Conservation (phyloP, 2,329 filamentous ascomycete species). For the Calonectria henricotiae region DNA sequence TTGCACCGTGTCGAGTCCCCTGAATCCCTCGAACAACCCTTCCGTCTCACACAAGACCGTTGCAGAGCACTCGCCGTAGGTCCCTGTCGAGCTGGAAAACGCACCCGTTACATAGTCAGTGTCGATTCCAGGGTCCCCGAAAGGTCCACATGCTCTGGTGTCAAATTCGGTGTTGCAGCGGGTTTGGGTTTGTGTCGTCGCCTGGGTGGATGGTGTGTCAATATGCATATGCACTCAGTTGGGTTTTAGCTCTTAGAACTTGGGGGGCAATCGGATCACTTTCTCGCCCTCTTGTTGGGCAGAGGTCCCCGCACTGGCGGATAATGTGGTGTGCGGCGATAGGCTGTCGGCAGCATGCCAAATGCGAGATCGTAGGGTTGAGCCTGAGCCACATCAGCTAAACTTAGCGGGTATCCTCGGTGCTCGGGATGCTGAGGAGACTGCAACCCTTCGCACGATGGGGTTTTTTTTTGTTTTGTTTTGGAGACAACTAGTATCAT, state of each 20-base stretch:
- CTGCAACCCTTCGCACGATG: conserved; percentile 8
- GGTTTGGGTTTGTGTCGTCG: not conserved
- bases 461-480: not conserved
- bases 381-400: conserved; percentile 4
- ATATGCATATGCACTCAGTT: conserved; percentile 30
- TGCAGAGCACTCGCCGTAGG: not conserved
- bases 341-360: conserved; percentile 20
- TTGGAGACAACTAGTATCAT: conserved; percentile 18
- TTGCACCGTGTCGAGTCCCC: not conserved
- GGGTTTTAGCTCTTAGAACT: conserved; percentile 13
- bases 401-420: conserved; percentile 6
- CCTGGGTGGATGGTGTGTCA: conserved; percentile 11
- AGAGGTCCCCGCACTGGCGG: conserved; percentile 14
- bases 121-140: not conserved
- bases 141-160: not conserved
- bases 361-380: conserved; percentile 19
- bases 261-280: conserved; percentile 1
- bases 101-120: not conserved
- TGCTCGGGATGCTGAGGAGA: conserved; percentile 21
- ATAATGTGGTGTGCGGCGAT: conserved; percentile 28
- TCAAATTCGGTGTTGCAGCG: not conserved
- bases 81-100: not conserved
- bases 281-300: not conserved
- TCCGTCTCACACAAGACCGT: not conserved
- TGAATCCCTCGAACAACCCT: not conserved